Evolutionary conservation across 345 rosid genomes (phyloP).

Genomic region (Eucalyptus victrix): DNA sequence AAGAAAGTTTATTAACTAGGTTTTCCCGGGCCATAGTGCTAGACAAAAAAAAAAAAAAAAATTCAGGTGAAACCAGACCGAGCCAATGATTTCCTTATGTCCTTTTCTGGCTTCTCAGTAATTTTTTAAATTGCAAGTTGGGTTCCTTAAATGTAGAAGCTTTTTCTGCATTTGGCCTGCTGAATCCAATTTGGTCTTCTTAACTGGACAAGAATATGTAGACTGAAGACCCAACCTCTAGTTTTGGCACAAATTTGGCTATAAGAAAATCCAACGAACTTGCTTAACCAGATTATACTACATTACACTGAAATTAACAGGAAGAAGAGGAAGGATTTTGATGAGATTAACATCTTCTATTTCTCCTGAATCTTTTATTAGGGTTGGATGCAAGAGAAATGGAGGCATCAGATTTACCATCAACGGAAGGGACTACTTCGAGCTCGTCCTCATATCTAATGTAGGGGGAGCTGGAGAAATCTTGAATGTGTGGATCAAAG

Average conservation of each 20-base stretch:
- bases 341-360: not conserved
- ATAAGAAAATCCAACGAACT: not conserved
- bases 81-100: not conserved
- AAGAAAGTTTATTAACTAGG: not conserved
- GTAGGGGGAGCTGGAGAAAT: slow-evolving; percentile 59
- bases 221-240: not conserved
- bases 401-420: slow-evolving; percentile 77
- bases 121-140: not conserved
- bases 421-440: slow-evolving; percentile 56
- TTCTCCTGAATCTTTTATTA: not conserved
- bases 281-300: not conserved
- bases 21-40: not conserved
- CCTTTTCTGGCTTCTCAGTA: not conserved
- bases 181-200: not conserved
- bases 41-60: not conserved
- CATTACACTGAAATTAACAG: not conserved
- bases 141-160: not conserved
- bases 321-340: not conserved
- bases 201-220: not conserved
- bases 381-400: slow-evolving; percentile 53
- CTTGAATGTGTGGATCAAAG: slow-evolving; percentile 46
- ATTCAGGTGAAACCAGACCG: not conserved
- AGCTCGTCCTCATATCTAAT: slow-evolving; percentile 63
- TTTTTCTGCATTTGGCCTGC: not conserved
- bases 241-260: not conserved